phyloP scores from a whole-genome alignment of 2,329 filamentous ascomycete genomes.

The Basipetospora sp. region DNA sequence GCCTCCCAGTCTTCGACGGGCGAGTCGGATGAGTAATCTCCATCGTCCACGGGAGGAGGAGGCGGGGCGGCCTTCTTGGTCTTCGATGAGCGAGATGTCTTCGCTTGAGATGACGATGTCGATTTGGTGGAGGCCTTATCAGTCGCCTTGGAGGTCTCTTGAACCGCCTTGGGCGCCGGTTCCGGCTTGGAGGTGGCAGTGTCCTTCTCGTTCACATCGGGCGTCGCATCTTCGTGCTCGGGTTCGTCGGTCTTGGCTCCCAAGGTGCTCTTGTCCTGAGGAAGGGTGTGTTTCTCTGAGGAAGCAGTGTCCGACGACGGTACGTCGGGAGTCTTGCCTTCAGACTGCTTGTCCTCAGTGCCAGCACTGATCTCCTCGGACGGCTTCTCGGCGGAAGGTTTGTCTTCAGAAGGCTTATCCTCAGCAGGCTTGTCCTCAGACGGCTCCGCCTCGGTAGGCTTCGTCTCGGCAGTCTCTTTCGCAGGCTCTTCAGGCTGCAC shows the following conservation, averaged over 20 bases:
- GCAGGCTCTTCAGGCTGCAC: slow-evolving; percentile 17
- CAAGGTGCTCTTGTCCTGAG: too few species aligned
- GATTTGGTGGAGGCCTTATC: background rate
- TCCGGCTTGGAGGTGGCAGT: slow-evolving; percentile 5
- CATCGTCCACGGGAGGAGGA: slow-evolving; percentile 21
- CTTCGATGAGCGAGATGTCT: too few species aligned
- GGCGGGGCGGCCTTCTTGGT: slow-evolving; percentile 7
- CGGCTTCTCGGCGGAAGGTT: slow-evolving; percentile 6
- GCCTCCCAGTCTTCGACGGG: slow-evolving; percentile 46
- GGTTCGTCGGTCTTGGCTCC: slow-evolving; percentile 8
- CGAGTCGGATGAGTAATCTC: slow-evolving; percentile 43
- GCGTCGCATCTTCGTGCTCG: slow-evolving; percentile 4
- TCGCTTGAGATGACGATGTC: too few species aligned
- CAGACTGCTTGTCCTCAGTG: slow-evolving; percentile 7
- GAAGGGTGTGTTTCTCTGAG: too few species aligned
- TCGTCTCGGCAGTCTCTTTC: slow-evolving; percentile 13
- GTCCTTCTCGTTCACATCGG: slow-evolving; percentile 13
- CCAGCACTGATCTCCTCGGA: slow-evolving; percentile 8
- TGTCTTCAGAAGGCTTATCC: slow-evolving; percentile 8
- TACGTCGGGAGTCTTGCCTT: slow-evolving; percentile 7
- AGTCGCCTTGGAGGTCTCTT: slow-evolving; percentile 9
- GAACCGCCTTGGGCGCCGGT: slow-evolving; percentile 13
- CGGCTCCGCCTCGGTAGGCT: slow-evolving; percentile 9
- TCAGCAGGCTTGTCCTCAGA: slow-evolving; percentile 8
- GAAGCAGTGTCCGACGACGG: slow-evolving; percentile 10